These are phyloP conservation scores for Monosporascus sp. DNA, from an alignment of 2,329 filamentous ascomycete species.

Conservation along the genomic window DNA sequence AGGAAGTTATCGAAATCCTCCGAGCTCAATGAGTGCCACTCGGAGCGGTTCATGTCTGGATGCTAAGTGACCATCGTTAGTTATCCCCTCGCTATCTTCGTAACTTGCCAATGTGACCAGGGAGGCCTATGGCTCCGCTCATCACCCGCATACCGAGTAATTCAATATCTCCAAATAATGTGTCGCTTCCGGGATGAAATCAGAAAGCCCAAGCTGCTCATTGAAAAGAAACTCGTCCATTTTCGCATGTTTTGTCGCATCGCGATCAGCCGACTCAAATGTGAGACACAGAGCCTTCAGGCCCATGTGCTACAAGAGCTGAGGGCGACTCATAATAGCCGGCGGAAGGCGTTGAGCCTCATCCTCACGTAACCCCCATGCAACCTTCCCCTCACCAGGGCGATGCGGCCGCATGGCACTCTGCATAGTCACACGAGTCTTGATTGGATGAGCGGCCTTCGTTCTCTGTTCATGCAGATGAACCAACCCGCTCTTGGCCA, in stretches of 20 bases:
- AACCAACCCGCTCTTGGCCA: too few species aligned
- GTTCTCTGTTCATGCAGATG: too few species aligned
- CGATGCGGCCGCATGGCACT: too few species aligned
- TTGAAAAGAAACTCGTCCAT: constrained; percentile 1
- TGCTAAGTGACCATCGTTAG: not conserved
- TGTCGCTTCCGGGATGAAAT: constrained; percentile 3
- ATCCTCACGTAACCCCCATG: too few species aligned
- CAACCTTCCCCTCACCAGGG: too few species aligned
- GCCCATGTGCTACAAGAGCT: too few species aligned
- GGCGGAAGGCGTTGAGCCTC: too few species aligned
- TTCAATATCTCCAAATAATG: constrained; percentile 17
- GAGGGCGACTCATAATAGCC: too few species aligned
- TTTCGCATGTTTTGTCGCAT: not conserved
- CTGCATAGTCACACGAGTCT: too few species aligned
- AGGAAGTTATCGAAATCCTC: constrained; percentile 13
- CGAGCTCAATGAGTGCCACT: constrained; percentile 1
- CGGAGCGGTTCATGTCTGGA: not conserved
- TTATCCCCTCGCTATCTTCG: not conserved
- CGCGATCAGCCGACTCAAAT: too few species aligned
- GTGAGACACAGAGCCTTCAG: too few species aligned
- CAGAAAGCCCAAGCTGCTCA: not conserved
- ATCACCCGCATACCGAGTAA: constrained; percentile 11
- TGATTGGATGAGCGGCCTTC: too few species aligned
- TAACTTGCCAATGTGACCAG: not conserved
- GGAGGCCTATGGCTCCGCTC: not conserved